Evolutionary conservation across 2,329 filamentous ascomycete genomes (phyloP), one percentile per base, ranked within the genome.

Genomic region (Venturia pyrina): DNA sequence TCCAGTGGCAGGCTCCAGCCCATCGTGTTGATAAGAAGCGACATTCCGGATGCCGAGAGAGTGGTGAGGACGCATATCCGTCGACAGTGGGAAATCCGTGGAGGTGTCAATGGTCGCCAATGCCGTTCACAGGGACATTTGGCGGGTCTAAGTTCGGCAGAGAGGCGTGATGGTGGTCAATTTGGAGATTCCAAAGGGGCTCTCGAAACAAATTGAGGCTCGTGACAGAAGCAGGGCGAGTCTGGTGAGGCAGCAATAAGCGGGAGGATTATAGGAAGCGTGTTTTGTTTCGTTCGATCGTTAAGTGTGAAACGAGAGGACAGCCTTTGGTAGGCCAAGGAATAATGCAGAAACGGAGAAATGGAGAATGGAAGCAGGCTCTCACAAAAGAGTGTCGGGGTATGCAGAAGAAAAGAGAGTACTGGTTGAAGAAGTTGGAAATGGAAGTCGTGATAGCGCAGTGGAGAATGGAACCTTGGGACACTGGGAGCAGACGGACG

Each of bases 261-360:
- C 53, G 53, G 53, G 32, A 59, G 53, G 32, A 59, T 59, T 59
- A 59, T 37, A 34, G 19, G 21, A 21, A n/a, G 28, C 53, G 53
- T 59, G 32, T 59, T 34, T 37, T 21, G 53, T 59, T 59, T 59
- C 53, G 53, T 59, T 59, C 17, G 28, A 32, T 59, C 53, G 53
- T 59, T 59, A 59, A 59, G 53, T 59, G 28, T 34, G 53, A 59
- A 59, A 59, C 53, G 53, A 59, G 53, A 59, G 53, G 53, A 59
- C 53, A 59, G 53, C 32, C 32, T 15, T 7, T 13, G 13, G 48
- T 53, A 13, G 48, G 48, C 48, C 28, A 59, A 59, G 15, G 19
- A 37, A 10, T 10, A 37, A 59, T 40, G 53, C 28, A 59, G 28
- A n/a, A 37, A n/a, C 13, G 53, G 15, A 11, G 53, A 32, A 28